phyloP scores from a whole-genome alignment of 2,329 filamentous ascomycete genomes.

The Arthroderma uncinatum region DNA sequence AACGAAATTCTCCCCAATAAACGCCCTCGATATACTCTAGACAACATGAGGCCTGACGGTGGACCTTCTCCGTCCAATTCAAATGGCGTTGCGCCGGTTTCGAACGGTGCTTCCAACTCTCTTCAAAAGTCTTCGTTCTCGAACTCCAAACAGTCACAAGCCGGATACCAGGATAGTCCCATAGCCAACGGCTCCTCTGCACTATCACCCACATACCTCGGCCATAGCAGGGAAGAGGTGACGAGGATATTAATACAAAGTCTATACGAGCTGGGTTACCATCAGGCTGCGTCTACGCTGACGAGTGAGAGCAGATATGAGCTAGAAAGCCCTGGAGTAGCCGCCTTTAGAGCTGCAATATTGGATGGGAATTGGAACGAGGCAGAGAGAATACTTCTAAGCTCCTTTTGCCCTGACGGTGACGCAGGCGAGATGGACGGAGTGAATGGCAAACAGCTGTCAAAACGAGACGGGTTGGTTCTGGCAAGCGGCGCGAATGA shows the following conservation, averaged over 20 bases:
- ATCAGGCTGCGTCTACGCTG: slow-evolving; percentile 60
- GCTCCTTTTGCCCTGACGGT: slow-evolving; percentile 32
- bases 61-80: slow-evolving; percentile 33
- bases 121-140: slow-evolving; percentile 40
- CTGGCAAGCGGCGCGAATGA: slow-evolving; percentile 64
- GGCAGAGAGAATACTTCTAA: slow-evolving; percentile 71
- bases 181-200: slow-evolving; percentile 8
- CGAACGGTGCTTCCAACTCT: slow-evolving; percentile 45
- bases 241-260: slow-evolving; percentile 88
- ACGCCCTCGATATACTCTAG: slow-evolving; percentile 45
- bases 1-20: slow-evolving; percentile 37
- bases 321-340: slow-evolving; percentile 73
- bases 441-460: neutral
- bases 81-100: slow-evolving; percentile 46
- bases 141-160: slow-evolving; percentile 29
- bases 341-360: slow-evolving; percentile 73
- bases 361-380: slow-evolving; percentile 69
- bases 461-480: slow-evolving; percentile 49
- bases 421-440: slow-evolving; percentile 22
- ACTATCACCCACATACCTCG: slow-evolving; percentile 50
- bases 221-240: slow-evolving; percentile 85
- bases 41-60: slow-evolving; percentile 54
- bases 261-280: slow-evolving; percentile 77
- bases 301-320: slow-evolving; percentile 75
- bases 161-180: neutral